phyloP scores from a whole-genome alignment of 2,329 filamentous ascomycete species.

The Scedosporium apiospermum region DNA sequence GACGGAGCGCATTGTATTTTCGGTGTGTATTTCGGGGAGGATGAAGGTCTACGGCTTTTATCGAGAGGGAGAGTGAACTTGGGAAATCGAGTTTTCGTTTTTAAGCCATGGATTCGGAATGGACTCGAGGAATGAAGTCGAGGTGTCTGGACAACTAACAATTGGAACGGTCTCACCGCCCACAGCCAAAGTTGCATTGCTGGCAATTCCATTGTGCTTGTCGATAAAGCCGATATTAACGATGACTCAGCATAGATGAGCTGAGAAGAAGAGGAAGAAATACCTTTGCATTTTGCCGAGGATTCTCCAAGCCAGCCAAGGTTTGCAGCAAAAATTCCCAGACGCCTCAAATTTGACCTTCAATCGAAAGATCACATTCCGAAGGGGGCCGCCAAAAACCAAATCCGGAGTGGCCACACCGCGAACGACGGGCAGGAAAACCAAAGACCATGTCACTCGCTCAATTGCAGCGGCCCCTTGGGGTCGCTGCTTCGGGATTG shows the following conservation, averaged over 20 bases:
- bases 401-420: background rate
- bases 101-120: too few relatives aligned
- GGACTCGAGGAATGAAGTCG: too few relatives aligned
- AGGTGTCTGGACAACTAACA: too few relatives aligned
- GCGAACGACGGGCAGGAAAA: background rate
- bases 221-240: background rate
- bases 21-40: background rate
- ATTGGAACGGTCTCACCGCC: too few relatives aligned
- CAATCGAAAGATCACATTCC: background rate
- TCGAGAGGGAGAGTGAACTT: background rate
- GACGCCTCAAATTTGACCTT: too few relatives aligned
- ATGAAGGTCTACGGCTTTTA: background rate
- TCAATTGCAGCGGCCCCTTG: conserved; percentile 35
- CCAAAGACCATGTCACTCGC: conserved; percentile 32
- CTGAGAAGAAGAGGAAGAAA: too few relatives aligned
- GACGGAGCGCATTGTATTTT: background rate
- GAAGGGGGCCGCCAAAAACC: background rate
- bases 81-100: too few relatives aligned
- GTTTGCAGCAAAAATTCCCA: too few relatives aligned
- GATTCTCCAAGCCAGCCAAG: too few relatives aligned
- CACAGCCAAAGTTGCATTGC: conserved; percentile 3
- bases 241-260: too few relatives aligned
- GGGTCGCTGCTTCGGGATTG: conserved; percentile 27
- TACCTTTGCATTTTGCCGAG: too few relatives aligned
- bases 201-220: conserved; percentile 4